Percentiles rank a stretch among this genome's conserved stretches.
phyloP scores from a whole-genome alignment of 2,329 filamentous ascomycete genomes.

The Xylaria sp. region DNA sequence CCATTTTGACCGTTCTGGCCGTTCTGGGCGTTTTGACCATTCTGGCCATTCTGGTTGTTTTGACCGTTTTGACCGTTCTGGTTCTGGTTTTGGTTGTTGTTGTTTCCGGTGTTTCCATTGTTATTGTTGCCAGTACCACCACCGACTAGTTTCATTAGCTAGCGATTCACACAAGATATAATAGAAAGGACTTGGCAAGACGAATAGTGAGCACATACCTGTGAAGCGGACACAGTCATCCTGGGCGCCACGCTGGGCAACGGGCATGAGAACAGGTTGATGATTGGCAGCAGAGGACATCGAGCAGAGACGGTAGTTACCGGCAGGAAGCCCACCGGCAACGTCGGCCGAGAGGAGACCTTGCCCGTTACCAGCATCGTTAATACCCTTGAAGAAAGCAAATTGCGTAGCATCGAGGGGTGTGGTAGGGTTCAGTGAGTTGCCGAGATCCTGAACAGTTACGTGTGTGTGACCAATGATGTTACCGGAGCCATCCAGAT shows the following conservation, averaged over 20 bases:
- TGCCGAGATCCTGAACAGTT: slow-evolving; percentile 67
- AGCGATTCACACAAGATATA: slow-evolving; percentile 1
- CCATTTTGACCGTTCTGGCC: slow-evolving; percentile 34
- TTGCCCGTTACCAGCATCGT: slow-evolving; percentile 67
- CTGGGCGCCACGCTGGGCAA: slow-evolving; percentile 74
- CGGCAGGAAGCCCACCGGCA: slow-evolving; percentile 67
- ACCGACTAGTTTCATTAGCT: slow-evolving; percentile 27
- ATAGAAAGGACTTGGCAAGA: background rate
- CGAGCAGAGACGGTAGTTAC: slow-evolving; percentile 74
- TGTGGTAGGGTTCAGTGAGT: slow-evolving; percentile 60
- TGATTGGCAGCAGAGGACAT: slow-evolving; percentile 74
- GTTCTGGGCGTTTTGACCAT: slow-evolving; percentile 20
- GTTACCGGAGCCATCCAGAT: slow-evolving; percentile 59
- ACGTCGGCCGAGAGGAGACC: slow-evolving; percentile 66
- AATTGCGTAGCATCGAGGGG: slow-evolving; percentile 66
- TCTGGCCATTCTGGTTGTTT: slow-evolving; percentile 36
- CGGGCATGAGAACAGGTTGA: slow-evolving; percentile 73
- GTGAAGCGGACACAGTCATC: slow-evolving; percentile 73
- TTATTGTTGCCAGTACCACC: slow-evolving; percentile 34
- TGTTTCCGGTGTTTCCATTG: slow-evolving; percentile 35
- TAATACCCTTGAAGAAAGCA: slow-evolving; percentile 75
- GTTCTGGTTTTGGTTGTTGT: slow-evolving; percentile 34
- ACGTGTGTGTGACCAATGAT: slow-evolving; percentile 71
- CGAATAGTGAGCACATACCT: slow-evolving; percentile 50
- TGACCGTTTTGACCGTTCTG: slow-evolving; percentile 44